phyloP scores from a whole-genome alignment of 345 rosid species.

The Aegle marmelos region DNA sequence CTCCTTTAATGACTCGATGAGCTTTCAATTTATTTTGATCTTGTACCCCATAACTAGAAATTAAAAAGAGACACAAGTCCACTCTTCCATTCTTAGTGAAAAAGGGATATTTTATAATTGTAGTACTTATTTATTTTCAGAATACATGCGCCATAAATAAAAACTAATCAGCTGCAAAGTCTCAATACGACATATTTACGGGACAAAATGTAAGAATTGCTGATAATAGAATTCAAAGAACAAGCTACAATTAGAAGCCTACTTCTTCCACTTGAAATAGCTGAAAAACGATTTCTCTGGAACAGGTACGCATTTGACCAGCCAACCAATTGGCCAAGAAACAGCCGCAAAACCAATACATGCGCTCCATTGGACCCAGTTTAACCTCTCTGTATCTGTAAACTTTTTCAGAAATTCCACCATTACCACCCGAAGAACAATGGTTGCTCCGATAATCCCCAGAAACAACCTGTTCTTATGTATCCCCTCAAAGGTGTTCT shows the following conservation, averaged over 20 bases:
- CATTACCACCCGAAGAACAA: slow-evolving; percentile 64
- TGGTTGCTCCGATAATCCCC: slow-evolving; percentile 49
- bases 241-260: neutral
- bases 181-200: no score
- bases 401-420: slow-evolving; percentile 69
- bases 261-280: slow-evolving; percentile 33
- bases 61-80: neutral
- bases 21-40: no score
- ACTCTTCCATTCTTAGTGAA: neutral
- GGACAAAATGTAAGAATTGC: neutral
- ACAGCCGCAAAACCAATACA: slow-evolving; percentile 54
- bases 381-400: slow-evolving; percentile 69
- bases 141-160: neutral
- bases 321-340: slow-evolving; percentile 75
- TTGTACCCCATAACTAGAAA: neutral
- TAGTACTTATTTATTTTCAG: neutral
- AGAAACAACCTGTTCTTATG: slow-evolving; percentile 62
- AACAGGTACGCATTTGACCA: slow-evolving; percentile 59
- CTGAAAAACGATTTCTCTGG: slow-evolving; percentile 46
- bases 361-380: slow-evolving; percentile 62
- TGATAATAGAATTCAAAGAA: neutral
- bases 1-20: no score
- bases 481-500: slow-evolving; percentile 63
- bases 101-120: neutral
- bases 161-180: neutral